Conservation (phyloP, 257 asterid genomes). For the Petrea volubilis region DNA sequence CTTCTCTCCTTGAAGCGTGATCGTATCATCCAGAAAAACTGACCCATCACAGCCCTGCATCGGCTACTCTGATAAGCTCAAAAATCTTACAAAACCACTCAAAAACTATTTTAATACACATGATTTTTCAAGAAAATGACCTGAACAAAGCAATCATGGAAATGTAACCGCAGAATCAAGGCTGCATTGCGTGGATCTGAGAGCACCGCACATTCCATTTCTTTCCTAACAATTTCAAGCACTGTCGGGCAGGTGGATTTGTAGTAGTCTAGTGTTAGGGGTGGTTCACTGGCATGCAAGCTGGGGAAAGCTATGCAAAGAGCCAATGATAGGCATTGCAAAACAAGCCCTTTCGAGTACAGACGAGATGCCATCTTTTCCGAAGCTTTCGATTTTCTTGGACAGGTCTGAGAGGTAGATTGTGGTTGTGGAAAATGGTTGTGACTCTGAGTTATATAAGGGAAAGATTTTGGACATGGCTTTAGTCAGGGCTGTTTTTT, state of each 20-base stretch:
- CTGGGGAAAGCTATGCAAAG: conserved; percentile 15
- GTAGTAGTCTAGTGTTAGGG: conserved; percentile 72
- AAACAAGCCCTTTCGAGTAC: conserved; percentile 29
- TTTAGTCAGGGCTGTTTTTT: conserved; percentile 24
- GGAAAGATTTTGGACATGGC: conserved; percentile 17
- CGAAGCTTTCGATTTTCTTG: conserved; percentile 8
- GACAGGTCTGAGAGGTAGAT: conserved; percentile 1
- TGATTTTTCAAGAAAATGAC: conserved; percentile 30
- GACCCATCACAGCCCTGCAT: conserved; percentile 89
- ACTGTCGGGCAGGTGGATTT: conserved; percentile 63
- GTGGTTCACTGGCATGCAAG: conserved; percentile 58
- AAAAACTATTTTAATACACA: background rate
- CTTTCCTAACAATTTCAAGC: conserved; percentile 64
- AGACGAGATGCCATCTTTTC: conserved; percentile 34
- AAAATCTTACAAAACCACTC: background rate
- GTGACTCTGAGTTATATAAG: conserved; percentile 46
- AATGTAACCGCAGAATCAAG: conserved; percentile 68
- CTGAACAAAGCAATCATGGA: conserved; percentile 92
- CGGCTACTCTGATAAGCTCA: background rate
- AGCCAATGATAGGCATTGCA: conserved; percentile 40
- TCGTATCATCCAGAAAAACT: conserved; percentile 74
- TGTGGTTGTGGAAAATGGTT: conserved; percentile 25
- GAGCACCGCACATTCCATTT: conserved; percentile 87
- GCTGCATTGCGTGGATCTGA: conserved; percentile 95
- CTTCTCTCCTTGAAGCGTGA: conserved; percentile 76